Percentiles rank a stretch among this genome's conserved stretches.
Evolutionary conservation across 768 basidiomycete species (phyloP).

Genomic region (Amanita thiersii): DNA sequence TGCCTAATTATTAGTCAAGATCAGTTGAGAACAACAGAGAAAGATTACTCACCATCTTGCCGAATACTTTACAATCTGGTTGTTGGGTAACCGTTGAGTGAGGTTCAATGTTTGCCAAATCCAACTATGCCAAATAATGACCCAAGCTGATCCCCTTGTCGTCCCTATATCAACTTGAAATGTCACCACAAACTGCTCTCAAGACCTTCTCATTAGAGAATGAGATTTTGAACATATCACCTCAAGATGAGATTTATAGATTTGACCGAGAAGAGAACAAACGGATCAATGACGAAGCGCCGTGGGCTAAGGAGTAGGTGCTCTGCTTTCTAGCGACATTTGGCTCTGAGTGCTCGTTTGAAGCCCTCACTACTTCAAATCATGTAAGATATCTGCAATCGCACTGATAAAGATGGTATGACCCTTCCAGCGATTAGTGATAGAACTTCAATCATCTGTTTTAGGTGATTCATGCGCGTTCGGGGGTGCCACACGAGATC

Average conservation of each 20-base stretch:
- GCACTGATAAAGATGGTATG: slow-evolving; percentile 91
- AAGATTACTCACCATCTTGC: no score
- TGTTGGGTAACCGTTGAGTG: no score
- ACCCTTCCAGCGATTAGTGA: not conserved
- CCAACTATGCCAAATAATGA: no score
- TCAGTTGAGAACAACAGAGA: no score
- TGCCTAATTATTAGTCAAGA: no score
- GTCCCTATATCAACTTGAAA: no score
- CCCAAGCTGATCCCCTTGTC: no score
- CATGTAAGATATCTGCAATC: slow-evolving; percentile 92
- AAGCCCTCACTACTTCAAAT: slow-evolving; percentile 77
- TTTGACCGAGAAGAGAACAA: slow-evolving; percentile 66
- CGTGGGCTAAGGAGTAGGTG: slow-evolving; percentile 84
- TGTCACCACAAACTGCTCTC: slow-evolving; percentile 51
- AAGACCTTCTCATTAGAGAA: slow-evolving; percentile 70
- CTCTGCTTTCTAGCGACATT: not conserved
- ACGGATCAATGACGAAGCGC: slow-evolving; percentile 56
- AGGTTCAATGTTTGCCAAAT: no score
- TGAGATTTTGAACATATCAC: slow-evolving; percentile 58
- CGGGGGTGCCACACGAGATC: slow-evolving; percentile 96
- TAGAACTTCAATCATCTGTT: slow-evolving; percentile 3
- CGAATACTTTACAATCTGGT: no score
- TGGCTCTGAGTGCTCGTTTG: not conserved
- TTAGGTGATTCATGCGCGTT: slow-evolving; percentile 96
- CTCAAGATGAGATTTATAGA: slow-evolving; percentile 74